Evolutionary conservation across 2,329 filamentous ascomycete genomes (phyloP).

Genomic region (Neoarthrinium moseri): DNA sequence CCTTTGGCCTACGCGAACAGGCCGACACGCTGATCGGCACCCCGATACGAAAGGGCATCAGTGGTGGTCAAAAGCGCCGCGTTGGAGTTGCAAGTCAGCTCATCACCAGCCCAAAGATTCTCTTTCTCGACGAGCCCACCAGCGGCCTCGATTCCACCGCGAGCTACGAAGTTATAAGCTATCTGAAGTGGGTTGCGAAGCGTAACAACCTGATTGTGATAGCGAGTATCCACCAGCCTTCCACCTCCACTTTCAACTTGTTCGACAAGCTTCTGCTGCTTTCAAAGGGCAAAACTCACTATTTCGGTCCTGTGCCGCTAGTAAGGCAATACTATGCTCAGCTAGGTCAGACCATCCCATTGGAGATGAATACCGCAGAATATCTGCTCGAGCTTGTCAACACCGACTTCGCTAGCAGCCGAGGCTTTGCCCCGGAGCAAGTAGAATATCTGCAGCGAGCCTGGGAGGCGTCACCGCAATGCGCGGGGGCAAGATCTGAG

Average conservation of each 20-base stretch:
- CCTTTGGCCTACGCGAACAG: constrained; percentile 72
- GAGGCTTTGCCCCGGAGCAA: constrained; percentile 42
- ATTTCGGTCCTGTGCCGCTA: constrained; percentile 63
- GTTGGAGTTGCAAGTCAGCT: constrained; percentile 79
- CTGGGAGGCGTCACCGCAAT: constrained; percentile 51
- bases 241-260: constrained; percentile 72
- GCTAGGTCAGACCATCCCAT: constrained; percentile 62
- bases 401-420: constrained; percentile 65
- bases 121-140: constrained; percentile 84
- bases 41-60: constrained; percentile 78
- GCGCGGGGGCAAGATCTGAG: constrained; percentile 16
- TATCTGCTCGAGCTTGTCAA: constrained; percentile 78
- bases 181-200: constrained; percentile 65
- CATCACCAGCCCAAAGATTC: constrained; percentile 75
- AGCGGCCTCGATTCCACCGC: constrained; percentile 79
- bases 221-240: constrained; percentile 83
- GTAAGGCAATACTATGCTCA: constrained; percentile 63
- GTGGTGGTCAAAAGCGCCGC: constrained; percentile 80
- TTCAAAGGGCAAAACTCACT: constrained; percentile 68
- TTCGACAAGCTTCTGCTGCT: constrained; percentile 79
- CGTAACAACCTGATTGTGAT: constrained; percentile 73
- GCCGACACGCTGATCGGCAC: constrained; percentile 75
- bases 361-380: constrained; percentile 77
- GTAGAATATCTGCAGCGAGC: constrained; percentile 52
- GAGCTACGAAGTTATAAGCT: constrained; percentile 73